Base-by-base conservation (phyloP, 208 protist genomes). In the Tritrichomonas foetus region DNA sequence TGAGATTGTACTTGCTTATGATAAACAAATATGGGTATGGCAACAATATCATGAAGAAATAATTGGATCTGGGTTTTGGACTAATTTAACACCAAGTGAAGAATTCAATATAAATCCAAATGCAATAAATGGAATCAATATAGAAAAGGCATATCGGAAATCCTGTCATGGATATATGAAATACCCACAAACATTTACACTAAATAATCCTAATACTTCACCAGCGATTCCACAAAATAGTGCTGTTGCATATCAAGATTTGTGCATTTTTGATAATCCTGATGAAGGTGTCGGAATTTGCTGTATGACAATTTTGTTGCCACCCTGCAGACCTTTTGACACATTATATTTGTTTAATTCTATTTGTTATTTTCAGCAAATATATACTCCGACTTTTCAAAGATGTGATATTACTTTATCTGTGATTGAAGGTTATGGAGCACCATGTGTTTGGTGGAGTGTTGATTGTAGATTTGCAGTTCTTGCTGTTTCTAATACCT, bases 401-500 rank as follows among this genome's bases (percentile, higher is more conserved):
- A 9, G 78, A 9, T 49, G n/a, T 39, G 33, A 25, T 36, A 20
- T 13, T 49, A n/a, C 41, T 13, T 22, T 89, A 33, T 47, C 78
- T 11, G 57, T 89, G 11, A 20, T 89, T 20, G 78, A 89, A 57
- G 78, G 78, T 33, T 41, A 5, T n/a, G 78, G 78, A 89, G 47
- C 41, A 33, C 78, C 78, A 57, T 89, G 78, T 57, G 47, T 57
- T 39, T 89, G 78, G 78, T 89, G 78, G 78, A 89, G 78, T 36
- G 57, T 44, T 49, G 44, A 47, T 50, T 89, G 78, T 57, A 53
- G 47, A 16, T n/a, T 49, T 53, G 13, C n/a, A 39, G 78, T 89
- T 39, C 14, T 89, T 11, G 78, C 78, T 61, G 78, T 89, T n/a
- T 89, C 78, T 39, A 41, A 89, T 39, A 57, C 78, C 13, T 39